Base-by-base conservation (phyloP, 106 monocot genomes). In the Allium sativum region DNA sequence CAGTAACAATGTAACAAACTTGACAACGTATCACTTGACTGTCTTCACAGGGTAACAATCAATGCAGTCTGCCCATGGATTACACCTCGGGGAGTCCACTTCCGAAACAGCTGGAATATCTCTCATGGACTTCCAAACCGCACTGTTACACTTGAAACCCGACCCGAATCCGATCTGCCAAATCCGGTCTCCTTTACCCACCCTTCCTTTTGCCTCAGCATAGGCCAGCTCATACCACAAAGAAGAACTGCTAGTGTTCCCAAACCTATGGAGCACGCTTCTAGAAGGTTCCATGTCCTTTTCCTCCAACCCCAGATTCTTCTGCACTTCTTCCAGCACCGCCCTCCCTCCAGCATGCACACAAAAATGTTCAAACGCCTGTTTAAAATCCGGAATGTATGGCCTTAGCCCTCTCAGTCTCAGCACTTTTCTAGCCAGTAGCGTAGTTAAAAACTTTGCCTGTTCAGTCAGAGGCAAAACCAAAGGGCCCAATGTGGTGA, bases 161-260 rank as follows among this genome's bases (percentile, higher is more conserved):
- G 76, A 76, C 42, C 76, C 70, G 53, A 76, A 76, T 31, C 70
- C 70, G 14, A 76, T 58, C 65, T 76, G 76, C 76, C 70, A 66
- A 14, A 76, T 57, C 7, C 65, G 13, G 41, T 76, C 70, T 8
- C 76, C 76, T 11, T 52, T 10, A 19, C 14, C 40, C 53, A 76
- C 70, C 44, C 70, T 50, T 13, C 68, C 68, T 43, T 68, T 68
- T 14, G 68, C 68, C 68, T 68, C 68, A 14, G 18, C 56, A 56
- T 68, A 68, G 6, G 68, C 56, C 18, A 68, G 68, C 68, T 56
- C 68, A 47, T 68, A 68, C 68, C 68, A 68, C 14, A 68, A 53
- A 44, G 68, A 68, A 56, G 56, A 56, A 56, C 68, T 68, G 56
- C 68, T 68, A 7, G 68, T 68, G 68, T 68, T 68, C 45, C 68